These are phyloP conservation scores for Paecilomyces formosus DNA, from an alignment of 2,329 filamentous ascomycete genomes.

Conservation along the genomic window DNA sequence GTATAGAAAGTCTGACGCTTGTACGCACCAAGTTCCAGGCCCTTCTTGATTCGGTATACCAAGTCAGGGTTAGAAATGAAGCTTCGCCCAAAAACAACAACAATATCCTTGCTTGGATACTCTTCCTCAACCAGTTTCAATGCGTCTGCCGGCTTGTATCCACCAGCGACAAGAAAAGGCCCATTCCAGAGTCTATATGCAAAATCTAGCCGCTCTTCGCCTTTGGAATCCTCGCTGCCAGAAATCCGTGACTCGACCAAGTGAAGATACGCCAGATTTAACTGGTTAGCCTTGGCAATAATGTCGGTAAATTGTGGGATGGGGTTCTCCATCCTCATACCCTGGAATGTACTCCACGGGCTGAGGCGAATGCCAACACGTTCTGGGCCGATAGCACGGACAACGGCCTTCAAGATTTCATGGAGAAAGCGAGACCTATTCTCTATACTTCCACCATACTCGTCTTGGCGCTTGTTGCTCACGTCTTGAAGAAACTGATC, in stretches of 20 bases:
- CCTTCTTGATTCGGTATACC: slow-evolving; percentile 26
- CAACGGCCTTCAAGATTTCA: slow-evolving; percentile 44
- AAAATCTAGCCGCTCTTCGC: not conserved
- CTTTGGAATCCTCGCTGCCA: not conserved
- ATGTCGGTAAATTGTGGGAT: slow-evolving; percentile 57
- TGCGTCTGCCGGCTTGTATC: slow-evolving; percentile 3
- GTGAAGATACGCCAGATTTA: slow-evolving; percentile 55
- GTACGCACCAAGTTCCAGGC: slow-evolving; percentile 26
- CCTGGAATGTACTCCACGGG: slow-evolving; percentile 32
- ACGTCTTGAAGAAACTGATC: slow-evolving; percentile 62
- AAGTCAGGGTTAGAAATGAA: slow-evolving; percentile 38
- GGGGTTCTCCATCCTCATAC: slow-evolving; percentile 55
- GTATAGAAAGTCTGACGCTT: slow-evolving; percentile 32
- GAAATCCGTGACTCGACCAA: slow-evolving; percentile 45
- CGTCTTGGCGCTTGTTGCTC: slow-evolving; percentile 57
- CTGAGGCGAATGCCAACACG: slow-evolving; percentile 42
- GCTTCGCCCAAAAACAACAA: slow-evolving; percentile 30
- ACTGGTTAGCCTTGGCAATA: slow-evolving; percentile 41
- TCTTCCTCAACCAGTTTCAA: slow-evolving; percentile 1
- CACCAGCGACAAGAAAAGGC: slow-evolving; percentile 2
- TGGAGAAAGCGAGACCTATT: slow-evolving; percentile 61
- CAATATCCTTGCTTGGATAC: slow-evolving; percentile 10
- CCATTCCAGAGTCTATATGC: not conserved
- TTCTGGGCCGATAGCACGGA: slow-evolving; percentile 37
- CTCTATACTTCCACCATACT: slow-evolving; percentile 43